Conservation (phyloP, 768 basidiomycete species). For the Fibroporia radiculosa region DNA sequence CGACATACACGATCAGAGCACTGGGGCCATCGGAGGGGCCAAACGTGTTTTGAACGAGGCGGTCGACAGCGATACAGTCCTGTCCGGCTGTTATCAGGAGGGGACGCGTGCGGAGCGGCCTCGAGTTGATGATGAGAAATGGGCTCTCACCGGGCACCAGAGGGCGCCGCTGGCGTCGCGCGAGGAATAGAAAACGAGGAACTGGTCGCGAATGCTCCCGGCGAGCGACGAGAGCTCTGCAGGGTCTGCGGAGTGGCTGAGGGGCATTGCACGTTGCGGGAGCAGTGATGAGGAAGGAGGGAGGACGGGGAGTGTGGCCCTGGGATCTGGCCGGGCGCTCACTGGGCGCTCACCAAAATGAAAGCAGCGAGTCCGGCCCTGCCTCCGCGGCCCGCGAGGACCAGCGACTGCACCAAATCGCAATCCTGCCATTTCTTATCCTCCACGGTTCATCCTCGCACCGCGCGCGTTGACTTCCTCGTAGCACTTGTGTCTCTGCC, state of each 20-base stretch:
- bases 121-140: background rate
- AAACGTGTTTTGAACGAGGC: constrained; percentile 45
- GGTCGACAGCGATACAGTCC: constrained; percentile 66
- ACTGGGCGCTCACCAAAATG: too few species aligned
- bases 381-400: too few species aligned
- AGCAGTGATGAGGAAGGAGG: too few species aligned
- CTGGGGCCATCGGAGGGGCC: constrained; percentile 34
- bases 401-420: too few species aligned
- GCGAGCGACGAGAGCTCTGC: constrained; percentile 29
- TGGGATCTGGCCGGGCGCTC: too few species aligned
- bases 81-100: constrained; percentile 19
- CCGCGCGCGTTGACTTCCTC: too few species aligned
- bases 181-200: constrained; percentile 66
- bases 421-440: too few species aligned
- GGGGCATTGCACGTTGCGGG: too few species aligned
- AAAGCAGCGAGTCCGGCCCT: too few species aligned
- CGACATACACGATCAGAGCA: constrained; percentile 62
- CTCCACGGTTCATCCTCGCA: too few species aligned
- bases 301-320: too few species aligned
- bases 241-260: constrained; percentile 31
- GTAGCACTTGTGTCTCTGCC: too few species aligned
- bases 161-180: constrained; percentile 45
- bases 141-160: constrained; percentile 62
- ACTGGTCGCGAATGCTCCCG: constrained; percentile 37
- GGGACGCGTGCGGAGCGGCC: constrained; percentile 10